Evolutionary conservation across 805 yeast genomes (phyloP), one percentile per base, ranked within the genome.

Genomic region (Metschnikowia henanensis): DNA sequence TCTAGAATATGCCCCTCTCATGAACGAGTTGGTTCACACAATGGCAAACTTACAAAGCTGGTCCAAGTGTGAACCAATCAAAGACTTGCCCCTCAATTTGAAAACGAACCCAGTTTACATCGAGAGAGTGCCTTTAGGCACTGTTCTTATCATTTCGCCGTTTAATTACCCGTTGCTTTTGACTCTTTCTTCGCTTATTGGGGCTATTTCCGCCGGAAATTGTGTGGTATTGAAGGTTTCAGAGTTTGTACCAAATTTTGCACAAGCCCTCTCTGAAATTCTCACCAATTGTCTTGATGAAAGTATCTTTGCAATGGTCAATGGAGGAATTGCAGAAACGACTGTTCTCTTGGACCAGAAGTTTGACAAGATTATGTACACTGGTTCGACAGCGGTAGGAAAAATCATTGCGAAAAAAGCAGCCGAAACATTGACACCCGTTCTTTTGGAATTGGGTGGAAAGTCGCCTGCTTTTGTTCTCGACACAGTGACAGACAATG

Each of bases 151-250:
- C 38, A 80, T 91, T 37, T 69, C 84, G 3, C 92, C 96, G 0
- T 88, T 84, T 76, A 88, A 88, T 65, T 89, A 81, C 60, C 96
- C 98, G 1, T 61, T 86, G 34, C 47, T 76, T 21, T 67, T 92
- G 46, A 56, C 87, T 0, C 46, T 89, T 9, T 70, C 76, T 25
- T 89, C 97, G 0, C 58, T 90, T 19, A 73, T 81, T 30, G 87
- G 88, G 17, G 96, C 96, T 2, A 66, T 92, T 51, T 88, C 95
- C 2, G 87, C 84, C 17, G 97, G 97, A 10, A 90, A 91, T 61
- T 72, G 83, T 13, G 92, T 87, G 21, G 79, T 86, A 17, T 66
- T 83, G 53, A 89, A 89, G 61, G 90, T 87, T 15, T 75, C 84
- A 47, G 97, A 92, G 62, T 59, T 75, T 43, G 79, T 84, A 2